Conservation (phyloP, 768 basidiomycete species). For the Naganishia kalamii region DNA sequence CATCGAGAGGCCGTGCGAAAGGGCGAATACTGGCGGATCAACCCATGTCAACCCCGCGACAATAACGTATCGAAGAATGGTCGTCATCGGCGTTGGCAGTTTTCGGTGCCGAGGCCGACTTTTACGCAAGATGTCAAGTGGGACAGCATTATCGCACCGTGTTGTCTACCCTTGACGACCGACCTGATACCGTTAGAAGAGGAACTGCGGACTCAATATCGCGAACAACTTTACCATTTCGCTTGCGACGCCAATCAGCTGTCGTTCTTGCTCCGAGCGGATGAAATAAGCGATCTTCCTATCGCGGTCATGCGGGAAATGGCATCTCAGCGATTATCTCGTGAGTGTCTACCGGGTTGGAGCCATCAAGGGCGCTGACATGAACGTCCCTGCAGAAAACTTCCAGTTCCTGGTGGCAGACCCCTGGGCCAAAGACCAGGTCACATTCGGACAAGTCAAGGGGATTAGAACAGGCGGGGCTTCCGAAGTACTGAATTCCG, state of each 20-base stretch:
- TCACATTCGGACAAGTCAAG: slow-evolving; percentile 52
- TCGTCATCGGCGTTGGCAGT: slow-evolving; percentile 76
- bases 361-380: not conserved
- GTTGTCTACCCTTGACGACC: slow-evolving; percentile 81
- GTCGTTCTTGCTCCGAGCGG: slow-evolving; percentile 74
- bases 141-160: slow-evolving; percentile 75
- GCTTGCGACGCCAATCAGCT: slow-evolving; percentile 76
- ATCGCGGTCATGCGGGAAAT: slow-evolving; percentile 67
- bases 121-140: slow-evolving; percentile 82
- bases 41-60: slow-evolving; percentile 40
- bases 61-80: slow-evolving; percentile 28
- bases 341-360: slow-evolving; percentile 28
- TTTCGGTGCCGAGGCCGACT: slow-evolving; percentile 65
- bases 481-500: slow-evolving; percentile 44
- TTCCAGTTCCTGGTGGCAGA: slow-evolving; percentile 77
- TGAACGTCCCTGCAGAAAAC: slow-evolving; percentile 59
- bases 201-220: slow-evolving; percentile 69
- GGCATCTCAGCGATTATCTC: slow-evolving; percentile 72
- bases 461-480: slow-evolving; percentile 51
- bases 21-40: slow-evolving; percentile 27
- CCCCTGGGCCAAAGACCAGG: slow-evolving; percentile 13
- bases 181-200: slow-evolving; percentile 74
- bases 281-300: slow-evolving; percentile 37
- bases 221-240: slow-evolving; percentile 80
- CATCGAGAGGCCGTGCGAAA: slow-evolving; percentile 8